Conservation (phyloP, 192 early-diverging fungal genomes). For the Mortierella antarctica region DNA sequence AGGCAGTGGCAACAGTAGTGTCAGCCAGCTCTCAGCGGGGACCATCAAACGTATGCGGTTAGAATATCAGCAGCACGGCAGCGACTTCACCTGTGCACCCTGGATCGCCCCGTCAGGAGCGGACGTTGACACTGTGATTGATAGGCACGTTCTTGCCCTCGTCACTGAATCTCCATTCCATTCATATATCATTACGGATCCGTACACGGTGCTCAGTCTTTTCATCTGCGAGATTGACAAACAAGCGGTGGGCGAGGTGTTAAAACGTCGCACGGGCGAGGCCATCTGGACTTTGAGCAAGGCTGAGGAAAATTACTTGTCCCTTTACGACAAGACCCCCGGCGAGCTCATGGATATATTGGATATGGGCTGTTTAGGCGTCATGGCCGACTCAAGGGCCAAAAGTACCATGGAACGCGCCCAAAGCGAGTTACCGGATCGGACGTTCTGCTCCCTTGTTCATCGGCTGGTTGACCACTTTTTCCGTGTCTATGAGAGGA, state of each 20-base stretch:
- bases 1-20: too few relatives aligned
- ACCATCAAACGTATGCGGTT: too few relatives aligned
- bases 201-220: not conserved
- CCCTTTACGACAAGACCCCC: slow-evolving; percentile 4
- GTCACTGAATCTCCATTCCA: too few relatives aligned
- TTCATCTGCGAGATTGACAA: not conserved
- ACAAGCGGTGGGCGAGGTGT: not conserved
- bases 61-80: too few relatives aligned
- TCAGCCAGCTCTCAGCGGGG: too few relatives aligned
- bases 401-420: not conserved
- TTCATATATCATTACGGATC: too few relatives aligned
- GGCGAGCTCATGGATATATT: not conserved
- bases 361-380: not conserved
- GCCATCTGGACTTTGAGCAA: not conserved
- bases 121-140: too few relatives aligned
- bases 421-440: not conserved
- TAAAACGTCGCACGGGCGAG: not conserved
- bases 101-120: too few relatives aligned
- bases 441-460: not conserved
- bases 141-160: too few relatives aligned
- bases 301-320: not conserved
- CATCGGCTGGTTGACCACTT: not conserved
- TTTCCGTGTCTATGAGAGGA: not conserved
- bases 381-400: not conserved
- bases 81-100: too few relatives aligned